A percentile compares a stretch with the other conserved stretches of the same genome.
These are phyloP conservation scores for Tuber melanosporum DNA, from an alignment of 495 filamentous ascomycete species.

Conservation along the genomic window DNA sequence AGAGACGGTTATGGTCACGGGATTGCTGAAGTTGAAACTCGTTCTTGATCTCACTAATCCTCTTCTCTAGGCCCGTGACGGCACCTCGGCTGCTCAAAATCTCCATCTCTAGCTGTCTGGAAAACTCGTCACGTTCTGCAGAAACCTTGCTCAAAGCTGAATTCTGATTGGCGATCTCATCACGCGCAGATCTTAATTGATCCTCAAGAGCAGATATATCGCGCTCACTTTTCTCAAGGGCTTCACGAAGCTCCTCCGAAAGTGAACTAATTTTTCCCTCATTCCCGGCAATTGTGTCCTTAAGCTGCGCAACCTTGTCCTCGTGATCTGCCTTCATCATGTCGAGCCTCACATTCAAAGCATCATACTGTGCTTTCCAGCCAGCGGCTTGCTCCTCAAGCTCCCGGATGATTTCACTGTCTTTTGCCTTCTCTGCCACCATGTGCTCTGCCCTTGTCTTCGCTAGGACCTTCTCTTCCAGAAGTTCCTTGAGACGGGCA, in stretches of 20 bases:
- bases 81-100: conserved; percentile 24
- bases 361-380: conserved; percentile 16
- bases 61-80: conserved; percentile 20
- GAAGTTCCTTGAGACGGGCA: conserved; percentile 15
- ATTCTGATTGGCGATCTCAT: conserved; percentile 16
- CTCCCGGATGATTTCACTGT: conserved; percentile 12
- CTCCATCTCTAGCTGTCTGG: conserved; percentile 26
- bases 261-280: conserved; percentile 17
- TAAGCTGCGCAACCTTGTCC: conserved; percentile 20
- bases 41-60: conserved; percentile 14
- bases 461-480: conserved; percentile 12
- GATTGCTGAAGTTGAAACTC: conserved; percentile 9
- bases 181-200: conserved; percentile 15
- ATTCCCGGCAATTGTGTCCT: conserved; percentile 12
- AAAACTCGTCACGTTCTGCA: conserved; percentile 18
- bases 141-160: conserved; percentile 12
- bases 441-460: conserved; percentile 17
- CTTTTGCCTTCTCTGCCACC: conserved; percentile 17
- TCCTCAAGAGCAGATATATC: conserved; percentile 18
- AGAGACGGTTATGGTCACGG: conserved; percentile 15
- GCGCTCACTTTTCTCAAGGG: conserved; percentile 9
- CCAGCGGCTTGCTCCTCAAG: conserved; percentile 15
- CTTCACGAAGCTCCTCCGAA: conserved; percentile 23
- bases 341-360: conserved; percentile 10
- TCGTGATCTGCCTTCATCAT: conserved; percentile 17